These are phyloP conservation scores for Trifolium repens DNA, from an alignment of 306 rosid genomes.

Conservation along the genomic window DNA sequence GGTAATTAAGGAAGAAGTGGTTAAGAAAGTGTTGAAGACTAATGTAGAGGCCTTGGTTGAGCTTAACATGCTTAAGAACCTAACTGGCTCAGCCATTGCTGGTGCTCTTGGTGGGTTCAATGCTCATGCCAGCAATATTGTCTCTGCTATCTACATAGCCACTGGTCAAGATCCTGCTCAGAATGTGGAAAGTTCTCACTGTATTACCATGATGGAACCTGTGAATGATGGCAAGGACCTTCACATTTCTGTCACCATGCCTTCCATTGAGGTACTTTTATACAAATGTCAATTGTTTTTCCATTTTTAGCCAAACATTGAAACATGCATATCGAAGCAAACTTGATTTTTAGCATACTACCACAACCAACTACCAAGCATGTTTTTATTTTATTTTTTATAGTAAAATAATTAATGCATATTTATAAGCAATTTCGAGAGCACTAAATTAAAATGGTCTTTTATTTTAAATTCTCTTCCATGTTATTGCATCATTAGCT, in stretches of 20 bases:
- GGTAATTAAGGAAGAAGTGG: slow-evolving; percentile 68
- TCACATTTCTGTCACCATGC: slow-evolving; percentile 77
- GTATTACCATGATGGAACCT: slow-evolving; percentile 80
- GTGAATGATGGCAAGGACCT: slow-evolving; percentile 69
- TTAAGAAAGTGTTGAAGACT: slow-evolving; percentile 71
- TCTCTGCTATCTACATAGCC: slow-evolving; percentile 72
- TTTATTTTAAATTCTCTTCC: not conserved
- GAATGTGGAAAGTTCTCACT: slow-evolving; percentile 81
- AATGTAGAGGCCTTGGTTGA: slow-evolving; percentile 60
- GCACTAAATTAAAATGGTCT: not conserved
- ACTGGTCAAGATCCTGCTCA: slow-evolving; percentile 90
- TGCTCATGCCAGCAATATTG: slow-evolving; percentile 85
- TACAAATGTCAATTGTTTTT: not conserved
- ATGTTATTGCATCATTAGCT: slow-evolving; percentile 24
- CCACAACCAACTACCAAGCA: not conserved
- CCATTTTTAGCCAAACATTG: not conserved
- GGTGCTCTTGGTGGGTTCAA: slow-evolving; percentile 82
- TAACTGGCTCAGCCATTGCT: slow-evolving; percentile 69
- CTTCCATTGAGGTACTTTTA: slow-evolving; percentile 66
- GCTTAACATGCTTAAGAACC: slow-evolving; percentile 77
- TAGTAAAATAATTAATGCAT: not conserved
- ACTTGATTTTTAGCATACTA: slow-evolving; percentile 6
- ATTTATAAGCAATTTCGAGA: not conserved
- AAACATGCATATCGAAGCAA: slow-evolving; percentile 4
- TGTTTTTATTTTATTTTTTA: not conserved